These are phyloP conservation scores for Mycena metata DNA, from an alignment of 768 basidiomycete species.

Conservation along the genomic window DNA sequence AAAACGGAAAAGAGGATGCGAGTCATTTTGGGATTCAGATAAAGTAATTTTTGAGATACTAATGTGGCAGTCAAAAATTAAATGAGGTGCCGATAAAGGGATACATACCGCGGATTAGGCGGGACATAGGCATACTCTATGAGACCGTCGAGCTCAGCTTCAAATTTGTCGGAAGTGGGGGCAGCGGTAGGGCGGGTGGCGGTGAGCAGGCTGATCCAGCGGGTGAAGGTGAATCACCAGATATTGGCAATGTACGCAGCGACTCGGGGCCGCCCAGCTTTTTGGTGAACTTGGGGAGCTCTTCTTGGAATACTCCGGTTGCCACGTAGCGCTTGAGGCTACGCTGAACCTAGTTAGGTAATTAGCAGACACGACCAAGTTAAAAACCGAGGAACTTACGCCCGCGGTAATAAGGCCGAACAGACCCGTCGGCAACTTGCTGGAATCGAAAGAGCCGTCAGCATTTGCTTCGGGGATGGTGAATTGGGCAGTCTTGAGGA, in stretches of 20 bases:
- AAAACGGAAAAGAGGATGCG: too few relatives aligned
- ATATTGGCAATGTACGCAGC: background rate
- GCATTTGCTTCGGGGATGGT: background rate
- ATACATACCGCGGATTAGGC: too few relatives aligned
- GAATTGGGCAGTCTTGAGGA: background rate
- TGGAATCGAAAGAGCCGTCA: background rate
- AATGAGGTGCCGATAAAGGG: too few relatives aligned
- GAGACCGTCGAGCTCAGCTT: background rate
- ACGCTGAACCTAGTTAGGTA: slow-evolving; percentile 1
- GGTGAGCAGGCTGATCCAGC: slow-evolving; percentile 8
- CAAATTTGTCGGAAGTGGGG: background rate
- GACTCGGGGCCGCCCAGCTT: background rate
- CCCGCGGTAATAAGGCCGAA: background rate
- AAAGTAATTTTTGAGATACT: too few relatives aligned
- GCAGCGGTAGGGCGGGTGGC: background rate
- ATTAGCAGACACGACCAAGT: background rate
- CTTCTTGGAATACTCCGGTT: background rate
- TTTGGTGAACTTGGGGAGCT: background rate
- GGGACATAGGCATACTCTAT: slow-evolving; percentile 4
- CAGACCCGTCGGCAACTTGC: background rate
- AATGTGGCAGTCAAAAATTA: too few relatives aligned
- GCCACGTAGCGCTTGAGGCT: background rate
- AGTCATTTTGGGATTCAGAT: too few relatives aligned
- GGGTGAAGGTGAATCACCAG: background rate
- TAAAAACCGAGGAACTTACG: background rate